Conservation (phyloP, 78 protist species). For the Polysphondylium violaceum region DNA sequence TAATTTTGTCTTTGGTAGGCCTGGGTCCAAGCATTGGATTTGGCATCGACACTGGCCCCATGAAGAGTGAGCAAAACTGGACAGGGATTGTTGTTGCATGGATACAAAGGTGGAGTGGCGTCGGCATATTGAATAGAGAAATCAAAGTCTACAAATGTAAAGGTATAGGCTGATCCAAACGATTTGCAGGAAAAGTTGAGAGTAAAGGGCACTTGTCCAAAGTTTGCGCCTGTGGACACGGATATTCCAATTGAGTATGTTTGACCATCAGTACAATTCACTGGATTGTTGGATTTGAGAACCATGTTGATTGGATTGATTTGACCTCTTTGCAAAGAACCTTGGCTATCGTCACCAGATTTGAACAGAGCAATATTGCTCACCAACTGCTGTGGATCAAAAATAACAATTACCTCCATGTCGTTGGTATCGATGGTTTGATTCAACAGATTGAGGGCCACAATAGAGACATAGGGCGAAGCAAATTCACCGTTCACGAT, state of each 20-base stretch:
- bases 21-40: constrained; percentile 37
- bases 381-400: too few relatives aligned
- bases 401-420: too few relatives aligned
- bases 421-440: not conserved
- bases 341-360: too few relatives aligned
- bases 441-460: constrained; percentile 18
- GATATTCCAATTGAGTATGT: not conserved
- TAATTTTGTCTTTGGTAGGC: constrained; percentile 63
- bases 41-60: constrained; percentile 79
- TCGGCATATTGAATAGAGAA: constrained; percentile 54
- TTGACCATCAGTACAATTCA: not conserved
- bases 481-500: constrained; percentile 30
- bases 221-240: not conserved
- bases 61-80: constrained; percentile 64
- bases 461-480: constrained; percentile 31
- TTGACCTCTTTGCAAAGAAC: constrained; percentile 26
- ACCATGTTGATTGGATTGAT: constrained; percentile 30
- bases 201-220: not conserved
- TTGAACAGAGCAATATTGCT: too few relatives aligned
- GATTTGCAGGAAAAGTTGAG: constrained; percentile 56
- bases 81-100: not conserved
- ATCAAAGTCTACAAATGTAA: constrained; percentile 74
- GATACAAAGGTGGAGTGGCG: constrained; percentile 54
- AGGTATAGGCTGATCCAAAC: constrained; percentile 53
- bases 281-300: not conserved